Conservation (phyloP, 2,329 filamentous ascomycete species). For the Aspergillus ochraceus region DNA sequence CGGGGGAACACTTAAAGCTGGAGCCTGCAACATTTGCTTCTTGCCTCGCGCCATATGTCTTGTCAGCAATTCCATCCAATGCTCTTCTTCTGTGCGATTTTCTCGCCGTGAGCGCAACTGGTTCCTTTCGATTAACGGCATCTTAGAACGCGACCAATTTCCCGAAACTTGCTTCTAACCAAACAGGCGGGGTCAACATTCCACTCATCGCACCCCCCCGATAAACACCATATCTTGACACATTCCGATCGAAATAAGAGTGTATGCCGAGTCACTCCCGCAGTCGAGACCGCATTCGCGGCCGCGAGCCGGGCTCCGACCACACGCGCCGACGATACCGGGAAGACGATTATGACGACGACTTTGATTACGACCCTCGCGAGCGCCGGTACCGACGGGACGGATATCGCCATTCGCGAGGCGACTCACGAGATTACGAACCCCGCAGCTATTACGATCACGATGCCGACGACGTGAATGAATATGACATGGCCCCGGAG, state of each 20-base stretch:
- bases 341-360: slow-evolving; percentile 26
- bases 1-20: not conserved
- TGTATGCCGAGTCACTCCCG: slow-evolving; percentile 36
- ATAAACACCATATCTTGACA: not conserved
- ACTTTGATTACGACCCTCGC: slow-evolving; percentile 19
- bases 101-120: not conserved
- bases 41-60: slow-evolving; percentile 1
- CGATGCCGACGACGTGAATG: slow-evolving; percentile 19
- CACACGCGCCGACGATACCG: slow-evolving; percentile 17
- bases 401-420: slow-evolving; percentile 18
- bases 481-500: slow-evolving; percentile 16
- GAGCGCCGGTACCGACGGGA: slow-evolving; percentile 24
- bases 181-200: not conserved
- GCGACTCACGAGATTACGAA: slow-evolving; percentile 23
- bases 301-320: slow-evolving; percentile 17
- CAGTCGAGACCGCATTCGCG: slow-evolving; percentile 33
- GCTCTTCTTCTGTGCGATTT: not conserved
- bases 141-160: not conserved
- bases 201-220: not conserved
- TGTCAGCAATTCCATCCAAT: not conserved
- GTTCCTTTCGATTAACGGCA: not conserved
- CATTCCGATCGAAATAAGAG: slow-evolving; percentile 9
- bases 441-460: slow-evolving; percentile 16
- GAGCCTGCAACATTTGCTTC: not conserved
- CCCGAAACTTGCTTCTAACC: not conserved